A percentile compares a stretch with the other conserved stretches of the same genome.
Conservation (phyloP, 345 rosid species). For the Gossypium thurberi region DNA sequence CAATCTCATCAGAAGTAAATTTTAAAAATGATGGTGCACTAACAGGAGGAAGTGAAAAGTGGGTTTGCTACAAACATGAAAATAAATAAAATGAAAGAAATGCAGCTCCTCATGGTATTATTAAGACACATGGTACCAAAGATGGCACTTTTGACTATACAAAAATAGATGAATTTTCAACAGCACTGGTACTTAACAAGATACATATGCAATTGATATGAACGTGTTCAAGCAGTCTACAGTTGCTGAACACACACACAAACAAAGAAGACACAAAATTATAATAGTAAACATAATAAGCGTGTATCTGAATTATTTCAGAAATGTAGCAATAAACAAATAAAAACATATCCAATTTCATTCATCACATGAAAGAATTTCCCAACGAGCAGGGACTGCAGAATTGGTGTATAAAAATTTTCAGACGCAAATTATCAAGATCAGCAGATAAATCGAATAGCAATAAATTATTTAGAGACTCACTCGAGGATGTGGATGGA, state of each 20-base stretch:
- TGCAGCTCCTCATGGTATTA: not conserved
- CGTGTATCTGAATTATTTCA: not conserved
- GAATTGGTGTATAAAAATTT: not conserved
- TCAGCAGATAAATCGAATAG: not conserved
- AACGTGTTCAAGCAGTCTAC: not conserved
- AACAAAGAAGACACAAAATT: not conserved
- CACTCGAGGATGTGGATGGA: slow-evolving; percentile 89
- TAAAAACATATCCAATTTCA: not conserved
- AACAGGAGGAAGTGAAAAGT: not conserved
- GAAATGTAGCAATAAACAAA: not conserved
- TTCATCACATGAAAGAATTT: not conserved
- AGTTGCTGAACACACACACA: not conserved
- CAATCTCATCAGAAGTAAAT: not conserved
- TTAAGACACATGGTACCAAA: not conserved
- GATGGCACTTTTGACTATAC: not conserved
- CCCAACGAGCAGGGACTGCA: not conserved
- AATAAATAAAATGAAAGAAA: not conserved
- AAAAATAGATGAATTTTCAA: not conserved
- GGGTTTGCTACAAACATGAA: not conserved
- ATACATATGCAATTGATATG: not conserved
- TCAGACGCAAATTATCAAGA: slow-evolving; percentile 1
- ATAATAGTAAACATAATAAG: no score
- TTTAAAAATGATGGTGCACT: not conserved
- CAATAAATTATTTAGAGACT: slow-evolving; percentile 25
- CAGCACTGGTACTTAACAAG: not conserved